A percentile compares a stretch with the other conserved stretches of the same genome.
Evolutionary conservation across 805 yeast genomes (phyloP).

Genomic region (Candida argentea): DNA sequence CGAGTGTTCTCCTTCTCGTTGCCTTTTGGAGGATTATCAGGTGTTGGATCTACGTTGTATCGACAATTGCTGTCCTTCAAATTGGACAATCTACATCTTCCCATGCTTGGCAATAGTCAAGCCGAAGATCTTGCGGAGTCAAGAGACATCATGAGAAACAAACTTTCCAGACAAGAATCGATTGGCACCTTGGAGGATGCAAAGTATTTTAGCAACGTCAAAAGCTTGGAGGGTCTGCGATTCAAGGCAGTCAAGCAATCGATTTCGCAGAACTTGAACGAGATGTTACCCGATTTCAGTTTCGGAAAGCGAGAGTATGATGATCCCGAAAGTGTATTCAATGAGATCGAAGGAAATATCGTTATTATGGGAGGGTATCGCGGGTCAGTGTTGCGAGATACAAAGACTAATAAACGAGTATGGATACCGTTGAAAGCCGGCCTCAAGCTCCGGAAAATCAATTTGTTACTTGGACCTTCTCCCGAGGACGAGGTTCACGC

Average conservation of each 20-base stretch:
- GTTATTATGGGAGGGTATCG: conserved; percentile 83
- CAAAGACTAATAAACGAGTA: conserved; percentile 50
- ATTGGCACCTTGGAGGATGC: conserved; percentile 59
- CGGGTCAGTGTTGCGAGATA: conserved; percentile 67
- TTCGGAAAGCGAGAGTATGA: conserved; percentile 12
- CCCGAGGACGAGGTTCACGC: conserved; percentile 60
- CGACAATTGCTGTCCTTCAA: conserved; percentile 15
- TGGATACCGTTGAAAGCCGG: conserved; percentile 92
- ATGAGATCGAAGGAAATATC: conserved; percentile 65
- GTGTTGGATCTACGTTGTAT: conserved; percentile 17
- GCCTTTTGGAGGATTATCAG: conserved; percentile 42
- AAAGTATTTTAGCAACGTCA: conserved; percentile 39
- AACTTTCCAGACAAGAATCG: conserved; percentile 44
- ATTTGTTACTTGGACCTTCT: conserved; percentile 62
- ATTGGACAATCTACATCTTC: conserved; percentile 12
- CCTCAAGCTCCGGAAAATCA: conserved; percentile 57
- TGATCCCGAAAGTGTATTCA: conserved; percentile 35
- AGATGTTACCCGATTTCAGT: conserved; percentile 25
- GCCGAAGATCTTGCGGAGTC: conserved; percentile 8
- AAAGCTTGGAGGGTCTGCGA: conserved; percentile 57
- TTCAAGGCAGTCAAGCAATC: conserved; percentile 61
- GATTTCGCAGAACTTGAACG: conserved; percentile 39
- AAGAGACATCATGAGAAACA: conserved; percentile 25
- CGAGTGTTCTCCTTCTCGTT: conserved; percentile 45
- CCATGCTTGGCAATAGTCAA: conserved; percentile 9